Percentiles rank a stretch among this genome's conserved stretches.
phyloP scores from a whole-genome alignment of 2,329 filamentous ascomycete species.

The Fusarium albosuccineum region DNA sequence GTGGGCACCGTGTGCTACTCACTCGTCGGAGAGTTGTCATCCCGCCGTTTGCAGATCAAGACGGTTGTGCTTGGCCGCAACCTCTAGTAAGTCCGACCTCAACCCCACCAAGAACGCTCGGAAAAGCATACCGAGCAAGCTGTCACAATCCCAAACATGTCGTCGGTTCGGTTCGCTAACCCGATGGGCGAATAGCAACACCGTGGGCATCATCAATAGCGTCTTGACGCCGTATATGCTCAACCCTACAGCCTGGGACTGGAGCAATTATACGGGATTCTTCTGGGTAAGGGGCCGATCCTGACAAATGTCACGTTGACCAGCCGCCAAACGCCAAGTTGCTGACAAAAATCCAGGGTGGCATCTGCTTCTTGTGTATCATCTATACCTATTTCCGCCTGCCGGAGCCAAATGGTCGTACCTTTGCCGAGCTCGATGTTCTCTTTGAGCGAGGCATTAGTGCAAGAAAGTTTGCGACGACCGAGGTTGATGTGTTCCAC shows the following conservation, averaged over 20 bases:
- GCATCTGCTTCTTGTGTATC: slow-evolving; percentile 83
- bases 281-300: slow-evolving; percentile 73
- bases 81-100: slow-evolving; percentile 66
- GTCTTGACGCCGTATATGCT: slow-evolving; percentile 94
- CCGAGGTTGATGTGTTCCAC: slow-evolving; percentile 68
- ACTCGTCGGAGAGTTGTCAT: slow-evolving; percentile 86
- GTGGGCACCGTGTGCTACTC: slow-evolving; percentile 94
- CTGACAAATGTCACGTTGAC: neutral
- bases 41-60: slow-evolving; percentile 87
- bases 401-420: slow-evolving; percentile 83
- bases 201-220: slow-evolving; percentile 84
- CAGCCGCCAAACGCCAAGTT: neutral
- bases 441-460: slow-evolving; percentile 81
- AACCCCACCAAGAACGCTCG: neutral
- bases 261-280: slow-evolving; percentile 88
- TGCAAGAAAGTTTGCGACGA: slow-evolving; percentile 78
- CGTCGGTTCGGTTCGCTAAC: slow-evolving; percentile 29
- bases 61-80: slow-evolving; percentile 89
- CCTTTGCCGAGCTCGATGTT: slow-evolving; percentile 88
- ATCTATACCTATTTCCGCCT: slow-evolving; percentile 72
- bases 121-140: neutral
- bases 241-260: slow-evolving; percentile 88
- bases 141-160: neutral
- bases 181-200: slow-evolving; percentile 65
- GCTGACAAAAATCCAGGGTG: slow-evolving; percentile 61